Evolutionary conservation across 108 stramenopile species (phyloP), one percentile per base, ranked within the genome.

Genomic region (Chaetoceros muelleri): DNA sequence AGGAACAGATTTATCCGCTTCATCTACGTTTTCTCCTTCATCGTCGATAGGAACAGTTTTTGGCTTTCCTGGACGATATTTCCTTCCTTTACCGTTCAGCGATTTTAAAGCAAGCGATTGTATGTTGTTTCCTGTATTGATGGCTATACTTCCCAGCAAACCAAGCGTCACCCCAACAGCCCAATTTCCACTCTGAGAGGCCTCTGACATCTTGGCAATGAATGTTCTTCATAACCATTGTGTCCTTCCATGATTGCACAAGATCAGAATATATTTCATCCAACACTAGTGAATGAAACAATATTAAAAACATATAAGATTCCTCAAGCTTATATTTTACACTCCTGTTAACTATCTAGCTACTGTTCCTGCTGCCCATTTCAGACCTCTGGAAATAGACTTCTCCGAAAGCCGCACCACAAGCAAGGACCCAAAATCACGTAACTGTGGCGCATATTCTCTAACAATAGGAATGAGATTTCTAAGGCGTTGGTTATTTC

Each of bases 81-180:
- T 69, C 22, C 69, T 30, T 0, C 75, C 72, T 0, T n/a, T n/a
- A n/a, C n/a, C n/a, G n/a, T n/a, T n/a, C n/a, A n/a, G n/a, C n/a
- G n/a, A n/a, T n/a, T n/a, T n/a, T n/a, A n/a, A n/a, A n/a, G n/a
- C n/a, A n/a, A 81, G 55, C 24, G 73, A 80, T 61, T 84, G 84
- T 24, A 87, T 46, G 52, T 87, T 87, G 23, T 84, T 87, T 22
- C 86, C 86, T 1, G 81, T 71, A 57, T 87, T 87, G 65, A 85
- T 83, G 1, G 72, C 60, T 24, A 87, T 71, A 48, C 72, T 75
- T 3, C 86, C 83, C 5, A 81, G 53, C 20, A 84, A 28, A 31
- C 83, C 83, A 30, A 84, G 67, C 18, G 78, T 54, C 0, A 82
- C 59, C 8, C 85, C 85, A 2, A 84, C 27, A 2, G 60, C 65